Evolutionary conservation across 2,329 filamentous ascomycete species (phyloP).

Genomic region (Fusarium nodosum): DNA sequence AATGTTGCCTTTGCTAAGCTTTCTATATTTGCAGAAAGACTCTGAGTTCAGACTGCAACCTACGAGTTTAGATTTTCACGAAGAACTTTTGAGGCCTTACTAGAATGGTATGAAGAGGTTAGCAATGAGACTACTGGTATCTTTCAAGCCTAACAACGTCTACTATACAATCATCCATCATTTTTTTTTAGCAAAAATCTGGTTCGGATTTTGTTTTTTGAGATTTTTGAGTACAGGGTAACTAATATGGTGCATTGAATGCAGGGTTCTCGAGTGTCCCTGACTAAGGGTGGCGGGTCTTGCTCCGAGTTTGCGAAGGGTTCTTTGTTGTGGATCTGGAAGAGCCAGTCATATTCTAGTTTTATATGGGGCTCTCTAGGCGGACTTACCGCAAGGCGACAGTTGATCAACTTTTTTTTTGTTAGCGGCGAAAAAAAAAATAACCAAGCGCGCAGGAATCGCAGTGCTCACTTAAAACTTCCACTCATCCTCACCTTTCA

Average conservation of each 20-base stretch:
- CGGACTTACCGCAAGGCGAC: conserved; percentile 46
- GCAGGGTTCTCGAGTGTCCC: conserved; percentile 9
- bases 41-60: neutral
- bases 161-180: neutral
- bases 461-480: conserved; percentile 46
- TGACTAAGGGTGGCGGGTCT: conserved; percentile 35
- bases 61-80: neutral
- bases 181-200: neutral
- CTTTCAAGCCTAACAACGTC: no score
- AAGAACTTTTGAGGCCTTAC: neutral
- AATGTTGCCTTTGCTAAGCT: neutral
- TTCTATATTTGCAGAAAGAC: no score
- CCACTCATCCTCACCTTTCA: conserved; percentile 46
- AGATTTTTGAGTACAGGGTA: conserved; percentile 23
- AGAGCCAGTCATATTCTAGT: neutral
- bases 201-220: no score
- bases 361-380: conserved; percentile 6
- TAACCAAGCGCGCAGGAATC: conserved; percentile 44
- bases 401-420: conserved; percentile 42
- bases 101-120: accelerated
- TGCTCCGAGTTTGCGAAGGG: conserved; percentile 22
- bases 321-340: neutral
- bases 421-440: conserved; percentile 51
- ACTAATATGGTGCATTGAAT: no score
- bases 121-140: neutral